Conservation (phyloP, 2,329 filamentous ascomycete genomes). For the Cladosporium sp. region DNA sequence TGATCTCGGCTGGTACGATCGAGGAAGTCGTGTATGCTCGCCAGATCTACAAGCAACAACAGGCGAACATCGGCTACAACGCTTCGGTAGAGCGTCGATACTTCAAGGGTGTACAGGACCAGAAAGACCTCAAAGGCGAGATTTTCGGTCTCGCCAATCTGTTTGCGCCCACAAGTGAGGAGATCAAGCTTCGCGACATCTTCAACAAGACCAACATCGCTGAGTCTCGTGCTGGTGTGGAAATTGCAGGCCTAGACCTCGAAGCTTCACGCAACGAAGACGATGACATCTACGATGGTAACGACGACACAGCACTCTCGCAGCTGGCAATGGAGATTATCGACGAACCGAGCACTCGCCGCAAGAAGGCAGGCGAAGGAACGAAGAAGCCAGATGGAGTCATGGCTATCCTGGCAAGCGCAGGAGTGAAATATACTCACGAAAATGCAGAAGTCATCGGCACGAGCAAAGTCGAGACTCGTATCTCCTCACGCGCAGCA, state of each 20-base stretch:
- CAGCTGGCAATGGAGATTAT: conserved; percentile 68
- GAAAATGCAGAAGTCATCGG: conserved; percentile 96
- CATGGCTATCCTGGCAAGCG: conserved; percentile 82
- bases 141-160: conserved; percentile 90
- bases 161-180: conserved; percentile 77
- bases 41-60: conserved; percentile 98
- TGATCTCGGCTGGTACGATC: conserved; percentile 88
- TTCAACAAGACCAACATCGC: conserved; percentile 98
- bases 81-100: conserved; percentile 91
- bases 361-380: conserved; percentile 39
- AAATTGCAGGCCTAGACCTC: conserved; percentile 76
- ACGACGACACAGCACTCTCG: conserved; percentile 68
- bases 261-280: conserved; percentile 63
- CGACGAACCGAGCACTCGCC: conserved; percentile 39
- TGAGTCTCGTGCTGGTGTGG: conserved; percentile 83
- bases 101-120: conserved; percentile 90
- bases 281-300: conserved; percentile 40
- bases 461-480: conserved; percentile 85
- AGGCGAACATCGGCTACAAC: conserved; percentile 95
- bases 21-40: conserved; percentile 97
- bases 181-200: conserved; percentile 85
- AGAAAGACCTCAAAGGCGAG: conserved; percentile 80
- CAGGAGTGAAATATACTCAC: conserved; percentile 92
- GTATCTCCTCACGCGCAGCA: conserved; percentile 75
- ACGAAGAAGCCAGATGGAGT: conserved; percentile 67